Percentiles rank a stretch among this genome's conserved stretches.
These are phyloP conservation scores for Camillea tinctor DNA, from an alignment of 2,329 filamentous ascomycete genomes.

Conservation along the genomic window DNA sequence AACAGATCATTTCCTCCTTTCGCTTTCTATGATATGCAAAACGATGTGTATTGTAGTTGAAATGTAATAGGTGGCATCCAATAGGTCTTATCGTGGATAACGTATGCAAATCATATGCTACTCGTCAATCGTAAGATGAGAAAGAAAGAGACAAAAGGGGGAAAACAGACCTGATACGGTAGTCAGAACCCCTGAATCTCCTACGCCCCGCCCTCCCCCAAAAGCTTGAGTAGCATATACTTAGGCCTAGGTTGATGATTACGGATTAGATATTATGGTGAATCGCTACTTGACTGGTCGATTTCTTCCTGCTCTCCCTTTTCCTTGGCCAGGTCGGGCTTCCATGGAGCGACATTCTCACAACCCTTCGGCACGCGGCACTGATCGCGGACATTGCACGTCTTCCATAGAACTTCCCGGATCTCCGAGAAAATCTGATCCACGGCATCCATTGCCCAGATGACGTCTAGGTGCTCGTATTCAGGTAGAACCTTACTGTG, in stretches of 20 bases:
- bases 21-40: background rate
- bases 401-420: constrained; percentile 81
- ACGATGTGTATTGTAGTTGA: background rate
- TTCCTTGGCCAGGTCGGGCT: constrained; percentile 15
- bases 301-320: constrained; percentile 18
- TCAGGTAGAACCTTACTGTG: constrained; percentile 80
- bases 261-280: constrained; percentile 16
- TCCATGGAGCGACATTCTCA: constrained; percentile 47
- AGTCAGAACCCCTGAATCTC: background rate
- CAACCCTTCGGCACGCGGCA: constrained; percentile 68
- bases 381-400: constrained; percentile 51
- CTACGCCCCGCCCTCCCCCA: no score
- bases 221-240: background rate
- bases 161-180: background rate
- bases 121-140: background rate
- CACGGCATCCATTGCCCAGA: constrained; percentile 89
- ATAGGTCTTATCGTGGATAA: background rate
- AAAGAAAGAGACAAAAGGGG: background rate
- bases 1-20: background rate
- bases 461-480: constrained; percentile 91
- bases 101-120: background rate
- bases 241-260: background rate
- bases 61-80: background rate
- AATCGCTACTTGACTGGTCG: constrained; percentile 35
- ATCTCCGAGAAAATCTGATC: constrained; percentile 82